Conservation (phyloP, 108 stramenopile species). For the Skeletonema costatum region DNA sequence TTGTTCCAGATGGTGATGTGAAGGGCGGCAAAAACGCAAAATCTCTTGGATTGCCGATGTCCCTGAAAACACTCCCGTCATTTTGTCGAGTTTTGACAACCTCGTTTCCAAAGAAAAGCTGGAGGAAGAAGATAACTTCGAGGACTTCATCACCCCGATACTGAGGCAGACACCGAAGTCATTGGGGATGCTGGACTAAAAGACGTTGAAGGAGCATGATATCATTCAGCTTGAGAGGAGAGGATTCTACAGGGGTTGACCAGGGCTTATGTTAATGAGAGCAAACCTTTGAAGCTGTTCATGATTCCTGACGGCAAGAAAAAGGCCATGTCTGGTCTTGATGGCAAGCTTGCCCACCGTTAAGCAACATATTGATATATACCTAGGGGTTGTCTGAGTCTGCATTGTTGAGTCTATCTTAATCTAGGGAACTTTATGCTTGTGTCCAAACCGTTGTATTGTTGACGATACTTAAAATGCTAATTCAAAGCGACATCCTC, state of each 20-base stretch:
- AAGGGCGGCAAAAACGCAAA: constrained; percentile 93
- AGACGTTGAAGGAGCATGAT: constrained; percentile 79
- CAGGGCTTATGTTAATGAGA: constrained; percentile 79
- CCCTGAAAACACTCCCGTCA: constrained; percentile 47
- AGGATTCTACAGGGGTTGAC: constrained; percentile 96
- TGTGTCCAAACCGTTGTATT: neutral
- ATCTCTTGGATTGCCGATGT: constrained; percentile 91
- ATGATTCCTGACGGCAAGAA: constrained; percentile 98
- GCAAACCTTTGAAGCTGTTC: constrained; percentile 89
- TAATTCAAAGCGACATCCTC: constrained; percentile 54
- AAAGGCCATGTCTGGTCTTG: constrained; percentile 94
- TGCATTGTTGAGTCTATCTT: neutral
- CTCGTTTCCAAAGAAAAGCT: constrained; percentile 94
- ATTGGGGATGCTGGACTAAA: constrained; percentile 86
- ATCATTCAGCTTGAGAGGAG: constrained; percentile 98
- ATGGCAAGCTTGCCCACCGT: constrained; percentile 88
- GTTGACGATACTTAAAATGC: neutral
- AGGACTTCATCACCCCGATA: constrained; percentile 91
- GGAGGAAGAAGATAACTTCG: constrained; percentile 95
- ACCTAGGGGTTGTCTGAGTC: no score
- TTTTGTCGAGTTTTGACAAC: constrained; percentile 95
- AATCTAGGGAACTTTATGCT: neutral
- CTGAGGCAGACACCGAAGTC: constrained; percentile 79
- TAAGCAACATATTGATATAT: constrained; percentile 48
- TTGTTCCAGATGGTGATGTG: constrained; percentile 88